A percentile compares a stretch with the other conserved stretches of the same genome.
These are phyloP conservation scores for Artemisia annua DNA, from an alignment of 129 eudicot genomes.

Conservation along the genomic window DNA sequence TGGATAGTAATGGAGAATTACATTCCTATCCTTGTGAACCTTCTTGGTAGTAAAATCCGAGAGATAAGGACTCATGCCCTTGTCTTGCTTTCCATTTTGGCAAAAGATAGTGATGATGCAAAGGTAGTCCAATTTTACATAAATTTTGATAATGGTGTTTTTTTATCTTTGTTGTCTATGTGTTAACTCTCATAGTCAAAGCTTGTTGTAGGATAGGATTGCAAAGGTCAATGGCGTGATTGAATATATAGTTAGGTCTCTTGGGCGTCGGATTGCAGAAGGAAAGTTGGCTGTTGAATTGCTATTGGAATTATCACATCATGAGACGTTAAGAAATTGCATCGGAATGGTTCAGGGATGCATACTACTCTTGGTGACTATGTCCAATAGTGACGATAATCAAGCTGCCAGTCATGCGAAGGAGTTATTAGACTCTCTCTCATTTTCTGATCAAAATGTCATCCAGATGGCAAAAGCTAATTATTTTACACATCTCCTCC, in stretches of 20 bases:
- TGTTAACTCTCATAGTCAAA: slow-evolving; percentile 29
- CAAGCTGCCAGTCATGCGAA: slow-evolving; percentile 57
- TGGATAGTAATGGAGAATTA: slow-evolving; percentile 70
- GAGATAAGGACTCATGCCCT: slow-evolving; percentile 55
- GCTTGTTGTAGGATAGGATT: slow-evolving; percentile 60
- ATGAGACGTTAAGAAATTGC: slow-evolving; percentile 30
- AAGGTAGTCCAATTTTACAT: slow-evolving; percentile 41
- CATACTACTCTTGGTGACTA: slow-evolving; percentile 65
- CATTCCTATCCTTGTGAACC: slow-evolving; percentile 50
- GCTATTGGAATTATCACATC: slow-evolving; percentile 53
- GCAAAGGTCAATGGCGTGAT: slow-evolving; percentile 43
- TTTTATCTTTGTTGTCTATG: not conserved
- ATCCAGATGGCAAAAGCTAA: slow-evolving; percentile 74
- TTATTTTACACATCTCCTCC: slow-evolving; percentile 55
- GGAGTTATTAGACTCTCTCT: slow-evolving; percentile 52
- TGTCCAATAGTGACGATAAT: slow-evolving; percentile 54
- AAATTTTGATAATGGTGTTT: not conserved
- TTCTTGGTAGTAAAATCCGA: slow-evolving; percentile 53
- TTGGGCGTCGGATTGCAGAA: slow-evolving; percentile 60
- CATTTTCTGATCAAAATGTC: slow-evolving; percentile 60
- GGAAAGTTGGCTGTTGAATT: slow-evolving; percentile 54
- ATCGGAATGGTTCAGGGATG: slow-evolving; percentile 72
- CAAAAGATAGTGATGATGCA: slow-evolving; percentile 58
- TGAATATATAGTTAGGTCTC: slow-evolving; percentile 52
- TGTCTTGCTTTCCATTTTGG: slow-evolving; percentile 45